Evolutionary conservation across 176 grass and related monocot species (phyloP), one percentile per base, ranked within the genome.

Genomic region (Thinopyrum elongatum): DNA sequence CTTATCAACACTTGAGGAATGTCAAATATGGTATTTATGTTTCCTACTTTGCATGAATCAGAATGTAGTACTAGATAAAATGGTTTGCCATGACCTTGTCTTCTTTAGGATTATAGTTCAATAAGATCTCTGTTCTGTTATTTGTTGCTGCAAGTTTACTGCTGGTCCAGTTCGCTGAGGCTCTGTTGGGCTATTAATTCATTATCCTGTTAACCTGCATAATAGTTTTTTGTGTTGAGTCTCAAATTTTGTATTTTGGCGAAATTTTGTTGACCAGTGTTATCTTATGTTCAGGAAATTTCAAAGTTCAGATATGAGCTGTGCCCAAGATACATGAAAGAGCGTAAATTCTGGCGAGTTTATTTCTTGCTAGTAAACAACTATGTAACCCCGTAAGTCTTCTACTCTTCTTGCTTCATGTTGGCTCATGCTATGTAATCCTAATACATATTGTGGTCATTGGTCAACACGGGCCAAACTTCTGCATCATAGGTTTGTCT

Each of bases 271-370:
- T 80, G 5, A 87, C 2, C 27, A 39, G 5, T 80, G 17, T 36
- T 85, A 38, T 59, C 76, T 86, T 78, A 65, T 86, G 27, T 90
- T 83, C 88, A 98, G 96, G 96, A 98, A 95, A 98, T 98, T 83
- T 98, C 96, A 25, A 98, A 94, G 84, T 98, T 98, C 86, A 92
- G 96, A 95, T 98, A 98, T 88, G 94, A 97, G 39, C 75, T 99
- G 80, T 99, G 97, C 71, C 97, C 97, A 84, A 89, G 97, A 76
- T 94, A 91, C 81, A 99, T 99, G 97, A 99, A 97, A 86, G 97
- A 99, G 89, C 80, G 97, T 83, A 97, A 99, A 89, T 99, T 99
- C 82, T 99, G 97, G 97, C 70, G 80, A 76, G 74, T 99, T 88
- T 99, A 99, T 78, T 99, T 97, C 74, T 79, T 93, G 36, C 92